phyloP scores from a whole-genome alignment of 345 rosid genomes.

The Draba incana region DNA sequence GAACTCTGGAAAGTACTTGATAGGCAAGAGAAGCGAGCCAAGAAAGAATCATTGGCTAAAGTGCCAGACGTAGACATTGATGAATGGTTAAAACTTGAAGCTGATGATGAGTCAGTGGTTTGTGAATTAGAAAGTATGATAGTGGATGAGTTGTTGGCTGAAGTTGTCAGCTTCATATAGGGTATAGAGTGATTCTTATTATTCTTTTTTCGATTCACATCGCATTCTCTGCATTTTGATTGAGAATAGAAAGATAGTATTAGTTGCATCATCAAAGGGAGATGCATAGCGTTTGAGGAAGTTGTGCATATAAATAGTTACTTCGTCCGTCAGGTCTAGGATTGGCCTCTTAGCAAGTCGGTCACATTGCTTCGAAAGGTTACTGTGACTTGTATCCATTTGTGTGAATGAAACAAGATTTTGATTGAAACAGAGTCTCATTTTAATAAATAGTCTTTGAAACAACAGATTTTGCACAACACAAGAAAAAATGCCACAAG shows the following conservation, averaged over 20 bases:
- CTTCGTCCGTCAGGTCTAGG: constrained; percentile 28
- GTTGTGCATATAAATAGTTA: constrained; percentile 34
- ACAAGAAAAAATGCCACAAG: constrained; percentile 15
- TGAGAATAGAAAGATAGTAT: constrained; percentile 34
- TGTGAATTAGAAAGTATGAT: constrained; percentile 67
- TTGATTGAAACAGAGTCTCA: constrained; percentile 41
- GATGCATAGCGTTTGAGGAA: constrained; percentile 31
- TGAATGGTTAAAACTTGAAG: constrained; percentile 61
- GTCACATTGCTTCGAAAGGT: constrained; percentile 33
- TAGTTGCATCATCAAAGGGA: constrained; percentile 36
- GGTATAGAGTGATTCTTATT: constrained; percentile 31
- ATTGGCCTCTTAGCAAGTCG: constrained; percentile 33
- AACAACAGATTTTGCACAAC: constrained; percentile 18
- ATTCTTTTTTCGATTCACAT: constrained; percentile 26
- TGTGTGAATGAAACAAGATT: constrained; percentile 41
- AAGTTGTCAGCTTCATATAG: constrained; percentile 53
- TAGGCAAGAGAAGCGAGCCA: constrained; percentile 51
- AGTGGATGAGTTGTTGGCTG: constrained; percentile 68
- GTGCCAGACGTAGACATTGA: constrained; percentile 45
- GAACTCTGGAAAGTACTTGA: constrained; percentile 59
- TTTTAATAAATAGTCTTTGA: constrained; percentile 9
- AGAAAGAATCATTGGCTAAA: constrained; percentile 46
- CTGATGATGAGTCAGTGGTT: constrained; percentile 57
- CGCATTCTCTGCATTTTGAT: constrained; percentile 32
- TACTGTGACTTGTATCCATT: constrained; percentile 38